Base-by-base conservation (phyloP, 2,329 filamentous ascomycete species). In the Cercospora sp. region DNA sequence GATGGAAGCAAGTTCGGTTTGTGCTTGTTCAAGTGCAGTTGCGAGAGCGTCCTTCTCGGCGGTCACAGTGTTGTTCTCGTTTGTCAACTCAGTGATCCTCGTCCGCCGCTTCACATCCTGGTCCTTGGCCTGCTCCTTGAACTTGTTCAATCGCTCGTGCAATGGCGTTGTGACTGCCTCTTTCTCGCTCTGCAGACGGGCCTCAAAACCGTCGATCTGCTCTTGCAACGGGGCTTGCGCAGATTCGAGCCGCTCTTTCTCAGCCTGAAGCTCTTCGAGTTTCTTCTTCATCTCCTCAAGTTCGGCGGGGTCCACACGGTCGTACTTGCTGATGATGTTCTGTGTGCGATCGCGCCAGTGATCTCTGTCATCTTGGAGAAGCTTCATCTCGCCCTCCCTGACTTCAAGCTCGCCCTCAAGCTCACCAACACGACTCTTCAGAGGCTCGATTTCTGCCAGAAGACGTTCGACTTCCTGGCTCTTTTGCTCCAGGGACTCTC, bases 271-370 rank as follows among this genome's bases (percentile, higher is more conserved):
- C 26, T 77, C 77, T 16, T 87, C 82, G 63, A 97, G 87, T 67
- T 90, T 89, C 76, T 91, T 88, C 82, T 95, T 97, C 67, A 99
- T 86, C 68, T 91, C 89, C 74, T 98, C 94, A 77, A 97, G 87
- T 76, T 98, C 94, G 3, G 92, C 92, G 53, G 95, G 94, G 77
- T 99, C 95, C 63, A 96, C 92, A 65, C 94, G 92, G 73, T 97
- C 94, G 77, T 98, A 97, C 78, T 97, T 97, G 72, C 93, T 93
- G 61, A 99, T 87, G 69, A 99, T 97, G 73, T 96, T 92, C 77
- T 98, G 93, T 1, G 93, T 96, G 26, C 95, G 90, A 83, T 97
- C 94, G 80, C 97, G 93, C 92, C 94, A 97, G 67, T 92, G 88
- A 77, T 98, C 94, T 16, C 95, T 90, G 77, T 98, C 94, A 75